These are phyloP conservation scores for Drosera spatulata DNA, from an alignment of 179 eudicot genomes.

Conservation along the genomic window DNA sequence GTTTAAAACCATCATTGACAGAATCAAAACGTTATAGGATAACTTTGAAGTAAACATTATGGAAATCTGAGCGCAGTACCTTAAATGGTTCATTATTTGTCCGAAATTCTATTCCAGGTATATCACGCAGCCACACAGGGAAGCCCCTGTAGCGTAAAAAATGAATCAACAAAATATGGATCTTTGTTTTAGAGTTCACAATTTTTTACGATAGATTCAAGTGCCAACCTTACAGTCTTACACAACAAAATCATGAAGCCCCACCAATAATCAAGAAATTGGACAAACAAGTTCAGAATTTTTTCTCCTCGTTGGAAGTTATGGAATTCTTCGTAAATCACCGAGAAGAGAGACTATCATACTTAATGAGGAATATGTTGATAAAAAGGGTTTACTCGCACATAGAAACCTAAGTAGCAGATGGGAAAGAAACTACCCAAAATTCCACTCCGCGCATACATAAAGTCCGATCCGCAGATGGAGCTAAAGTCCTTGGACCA, in stretches of 20 bases:
- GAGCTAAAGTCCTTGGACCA: slow-evolving; percentile 74
- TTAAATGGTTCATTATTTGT: slow-evolving; percentile 84
- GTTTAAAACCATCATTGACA: background rate
- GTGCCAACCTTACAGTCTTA: no score
- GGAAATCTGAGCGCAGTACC: slow-evolving; percentile 23
- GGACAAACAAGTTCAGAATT: no score
- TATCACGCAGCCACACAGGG: slow-evolving; percentile 95
- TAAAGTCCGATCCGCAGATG: slow-evolving; percentile 94
- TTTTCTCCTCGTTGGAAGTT: background rate
- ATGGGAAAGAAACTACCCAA: slow-evolving; percentile 50
- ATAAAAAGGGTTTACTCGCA: background rate
- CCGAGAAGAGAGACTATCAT: background rate
- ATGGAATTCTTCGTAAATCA: background rate
- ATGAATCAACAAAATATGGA: background rate
- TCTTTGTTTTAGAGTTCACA: no score
- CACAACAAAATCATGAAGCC: no score
- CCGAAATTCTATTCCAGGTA: slow-evolving; percentile 93
- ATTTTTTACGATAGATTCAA: no score
- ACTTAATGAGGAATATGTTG: background rate
- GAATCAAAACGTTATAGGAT: background rate
- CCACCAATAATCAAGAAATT: no score
- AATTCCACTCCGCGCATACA: slow-evolving; percentile 99
- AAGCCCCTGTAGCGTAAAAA: slow-evolving; percentile 57
- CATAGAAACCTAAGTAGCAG: no score
- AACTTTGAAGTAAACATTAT: background rate